phyloP scores from a whole-genome alignment of 805 yeast genomes.

The Lipomyces anomalus region DNA sequence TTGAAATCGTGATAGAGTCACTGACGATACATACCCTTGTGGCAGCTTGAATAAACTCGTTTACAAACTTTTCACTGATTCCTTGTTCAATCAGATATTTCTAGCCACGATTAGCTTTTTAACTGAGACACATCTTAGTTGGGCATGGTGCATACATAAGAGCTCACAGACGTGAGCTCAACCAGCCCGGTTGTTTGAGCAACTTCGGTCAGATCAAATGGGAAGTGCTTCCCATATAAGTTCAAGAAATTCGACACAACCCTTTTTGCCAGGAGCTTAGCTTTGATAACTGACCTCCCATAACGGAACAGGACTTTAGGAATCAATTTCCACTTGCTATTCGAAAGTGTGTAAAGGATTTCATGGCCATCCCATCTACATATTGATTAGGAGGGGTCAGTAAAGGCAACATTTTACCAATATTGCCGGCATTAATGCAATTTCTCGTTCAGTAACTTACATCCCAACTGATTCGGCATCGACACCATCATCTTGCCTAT shows the following conservation, averaged over 20 bases:
- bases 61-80: background rate
- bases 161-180: too few species aligned
- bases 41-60: background rate
- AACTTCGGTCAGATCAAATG: conserved; percentile 34
- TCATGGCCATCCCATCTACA: conserved; percentile 17
- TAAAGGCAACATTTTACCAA: too few species aligned
- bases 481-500: conserved; percentile 17
- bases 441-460: too few species aligned
- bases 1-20: conserved; percentile 1
- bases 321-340: conserved; percentile 9
- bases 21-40: background rate
- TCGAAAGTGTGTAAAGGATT: conserved; percentile 5
- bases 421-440: too few species aligned
- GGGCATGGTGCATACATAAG: too few species aligned
- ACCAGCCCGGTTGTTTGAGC: conserved; percentile 29
- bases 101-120: too few species aligned
- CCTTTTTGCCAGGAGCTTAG: conserved; percentile 16
- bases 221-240: conserved; percentile 36
- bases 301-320: conserved; percentile 32
- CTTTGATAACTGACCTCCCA: conserved; percentile 32
- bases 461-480: conserved; percentile 39
- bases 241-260: conserved; percentile 32
- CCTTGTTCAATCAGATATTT: background rate
- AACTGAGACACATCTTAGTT: too few species aligned
- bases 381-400: background rate